phyloP scores from a whole-genome alignment of 2,329 filamentous ascomycete genomes.

The Plectosphaerella plurivora region DNA sequence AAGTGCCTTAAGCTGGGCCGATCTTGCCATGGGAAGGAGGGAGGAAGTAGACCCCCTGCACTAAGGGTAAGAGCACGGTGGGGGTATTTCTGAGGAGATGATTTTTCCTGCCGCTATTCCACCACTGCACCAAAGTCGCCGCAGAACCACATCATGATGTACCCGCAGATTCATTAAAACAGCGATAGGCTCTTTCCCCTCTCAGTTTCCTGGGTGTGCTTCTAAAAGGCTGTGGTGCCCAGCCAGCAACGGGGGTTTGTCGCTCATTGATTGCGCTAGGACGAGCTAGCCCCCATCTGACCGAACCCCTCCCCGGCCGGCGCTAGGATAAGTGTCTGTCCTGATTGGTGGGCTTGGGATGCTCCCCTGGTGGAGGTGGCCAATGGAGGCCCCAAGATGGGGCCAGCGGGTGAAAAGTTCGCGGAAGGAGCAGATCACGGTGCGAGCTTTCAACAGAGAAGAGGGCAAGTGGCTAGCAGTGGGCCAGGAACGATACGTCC shows the following conservation, averaged over 20 bases:
- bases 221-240: too few species aligned
- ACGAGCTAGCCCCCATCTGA: background rate
- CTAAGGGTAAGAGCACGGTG: too few species aligned
- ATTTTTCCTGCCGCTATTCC: too few species aligned
- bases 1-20: background rate
- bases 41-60: background rate
- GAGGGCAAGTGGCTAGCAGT: too few species aligned
- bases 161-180: too few species aligned
- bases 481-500: background rate
- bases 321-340: background rate
- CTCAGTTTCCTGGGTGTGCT: too few species aligned
- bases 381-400: background rate
- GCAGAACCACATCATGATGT: too few species aligned
- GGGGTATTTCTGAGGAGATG: too few species aligned
- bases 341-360: background rate
- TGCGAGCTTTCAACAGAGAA: too few species aligned
- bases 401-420: background rate
- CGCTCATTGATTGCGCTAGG: conserved; percentile 3
- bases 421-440: background rate
- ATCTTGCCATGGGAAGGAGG: background rate
- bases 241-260: background rate
- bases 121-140: too few species aligned
- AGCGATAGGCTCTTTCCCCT: too few species aligned
- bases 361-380: background rate
- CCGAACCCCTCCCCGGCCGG: background rate